Evolutionary conservation across 2,329 filamentous ascomycete species (phyloP), one percentile per base, ranked within the genome.

Genomic region (Exophiala sideris): DNA sequence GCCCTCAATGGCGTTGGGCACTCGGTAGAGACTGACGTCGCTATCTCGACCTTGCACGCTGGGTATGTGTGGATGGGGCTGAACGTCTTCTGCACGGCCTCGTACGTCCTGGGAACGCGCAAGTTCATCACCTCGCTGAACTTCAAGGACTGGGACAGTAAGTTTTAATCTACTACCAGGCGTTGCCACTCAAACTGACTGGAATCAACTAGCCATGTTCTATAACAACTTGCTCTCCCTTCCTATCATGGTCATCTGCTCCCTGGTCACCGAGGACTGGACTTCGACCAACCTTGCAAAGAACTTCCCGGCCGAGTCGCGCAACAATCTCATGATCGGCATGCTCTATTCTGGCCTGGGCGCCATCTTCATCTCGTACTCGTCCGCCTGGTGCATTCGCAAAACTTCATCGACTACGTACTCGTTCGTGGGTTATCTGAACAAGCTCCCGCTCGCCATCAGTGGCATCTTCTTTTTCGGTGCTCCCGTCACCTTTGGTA

Each of bases 51-150:
- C 1, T 77, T 99, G 64, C 96, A 97, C 66, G 83, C 91, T 24
- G 94, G 94, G 40, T 99, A 99, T 70, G 83, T 95, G 57, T 99
- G 94, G 94, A 97, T 99, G 91, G 80, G 89, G 65, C 78, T 96
- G 74, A 99, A 99, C 73, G 95, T 95, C 67, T 83, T 97, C 70
- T 96, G 91, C 79, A 92, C 89, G 21, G 90, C 94, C 1, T 83
- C 89, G 18, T 97, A 95, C 66, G 79, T 97, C 45, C 76, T 99
- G 60, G 83, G 88, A 64, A 97, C 96, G 92, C 87, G 92, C 70
- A 97, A 97, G 81, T 87, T 95, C 62, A 97, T 99, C 72, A 97
- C 97, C 85, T 84, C 94, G 75, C 96, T 95, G 79, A 96, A 96
- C 80, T 97, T 99, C 77, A 96, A 96, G 81, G 94, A 97, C 72